phyloP scores from a whole-genome alignment of 345 rosid genomes.

The Citropsis articulata region DNA sequence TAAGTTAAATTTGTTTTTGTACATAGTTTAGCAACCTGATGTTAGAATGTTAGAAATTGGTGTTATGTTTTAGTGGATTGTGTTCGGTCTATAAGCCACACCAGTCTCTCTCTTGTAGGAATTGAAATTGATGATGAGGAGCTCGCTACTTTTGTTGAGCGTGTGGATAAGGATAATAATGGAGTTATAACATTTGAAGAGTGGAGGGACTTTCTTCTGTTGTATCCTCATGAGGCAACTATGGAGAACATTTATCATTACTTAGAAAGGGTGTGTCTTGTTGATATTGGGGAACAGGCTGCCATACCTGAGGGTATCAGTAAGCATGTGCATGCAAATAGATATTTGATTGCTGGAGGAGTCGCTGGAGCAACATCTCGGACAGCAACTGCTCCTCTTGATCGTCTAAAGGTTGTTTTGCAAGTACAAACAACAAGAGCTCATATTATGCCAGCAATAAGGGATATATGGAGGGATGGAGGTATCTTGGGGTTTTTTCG shows the following conservation, averaged over 20 bases:
- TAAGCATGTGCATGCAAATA: slow-evolving; percentile 67
- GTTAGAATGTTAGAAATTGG: not conserved
- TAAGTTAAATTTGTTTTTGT: not conserved
- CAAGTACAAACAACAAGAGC: slow-evolving; percentile 75
- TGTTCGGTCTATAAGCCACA: slow-evolving; percentile 56
- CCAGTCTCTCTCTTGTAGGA: slow-evolving; percentile 50
- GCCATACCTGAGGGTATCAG: slow-evolving; percentile 84
- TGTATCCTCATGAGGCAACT: slow-evolving; percentile 94
- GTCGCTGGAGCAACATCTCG: slow-evolving; percentile 91
- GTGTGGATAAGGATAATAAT: slow-evolving; percentile 84
- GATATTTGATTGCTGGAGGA: slow-evolving; percentile 86
- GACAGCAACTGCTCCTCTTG: slow-evolving; percentile 88
- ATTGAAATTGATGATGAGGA: slow-evolving; percentile 86
- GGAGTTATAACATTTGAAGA: slow-evolving; percentile 91
- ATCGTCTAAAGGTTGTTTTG: slow-evolving; percentile 77
- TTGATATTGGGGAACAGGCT: slow-evolving; percentile 88
- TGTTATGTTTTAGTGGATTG: slow-evolving; percentile 3
- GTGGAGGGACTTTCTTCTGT: slow-evolving; percentile 91
- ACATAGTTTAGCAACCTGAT: not conserved
- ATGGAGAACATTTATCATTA: slow-evolving; percentile 87
- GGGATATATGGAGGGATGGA: slow-evolving; percentile 61
- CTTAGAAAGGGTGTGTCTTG: slow-evolving; percentile 82
- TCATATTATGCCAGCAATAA: slow-evolving; percentile 57
- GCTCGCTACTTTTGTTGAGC: slow-evolving; percentile 87
- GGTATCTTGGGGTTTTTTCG: slow-evolving; percentile 66